Conservation (phyloP, 208 protist species). For the Trypanosomatidae sp. region DNA sequence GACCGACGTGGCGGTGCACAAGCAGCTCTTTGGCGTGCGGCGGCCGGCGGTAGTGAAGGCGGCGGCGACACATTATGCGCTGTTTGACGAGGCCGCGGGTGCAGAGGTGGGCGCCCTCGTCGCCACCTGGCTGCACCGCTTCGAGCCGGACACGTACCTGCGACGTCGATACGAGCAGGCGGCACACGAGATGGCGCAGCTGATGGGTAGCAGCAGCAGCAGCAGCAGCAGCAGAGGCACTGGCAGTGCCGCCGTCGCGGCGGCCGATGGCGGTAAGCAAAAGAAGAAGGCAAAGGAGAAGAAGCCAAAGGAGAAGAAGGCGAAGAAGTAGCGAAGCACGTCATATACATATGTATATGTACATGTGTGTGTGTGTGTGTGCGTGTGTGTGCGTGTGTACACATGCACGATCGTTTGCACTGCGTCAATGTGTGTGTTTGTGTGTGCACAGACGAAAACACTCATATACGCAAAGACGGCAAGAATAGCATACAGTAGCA, state of each 20-base stretch:
- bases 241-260: too few species aligned
- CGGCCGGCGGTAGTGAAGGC: slow-evolving; percentile 44
- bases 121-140: slow-evolving; percentile 59
- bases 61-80: slow-evolving; percentile 26
- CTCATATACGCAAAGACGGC: too few species aligned
- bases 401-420: too few species aligned
- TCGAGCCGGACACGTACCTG: slow-evolving; percentile 62
- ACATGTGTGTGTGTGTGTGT: too few species aligned
- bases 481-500: too few species aligned
- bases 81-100: slow-evolving; percentile 29
- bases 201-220: slow-evolving; percentile 19
- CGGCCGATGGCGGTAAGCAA: slow-evolving; percentile 5
- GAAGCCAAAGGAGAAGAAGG: slow-evolving; percentile 36
- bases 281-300: slow-evolving; percentile 58
- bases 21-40: slow-evolving; percentile 61
- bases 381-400: too few species aligned
- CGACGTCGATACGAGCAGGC: slow-evolving; percentile 65
- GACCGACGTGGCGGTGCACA: slow-evolving; percentile 46
- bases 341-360: too few species aligned
- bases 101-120: slow-evolving; percentile 50
- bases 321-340: not conserved
- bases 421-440: too few species aligned
- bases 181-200: slow-evolving; percentile 55
- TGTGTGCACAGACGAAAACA: too few species aligned
- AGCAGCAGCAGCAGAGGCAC: slow-evolving; percentile 41